Evolutionary conservation across 139 green algal genomes (phyloP), one percentile per base, ranked within the genome.

Genomic region (Micractinium sp.): DNA sequence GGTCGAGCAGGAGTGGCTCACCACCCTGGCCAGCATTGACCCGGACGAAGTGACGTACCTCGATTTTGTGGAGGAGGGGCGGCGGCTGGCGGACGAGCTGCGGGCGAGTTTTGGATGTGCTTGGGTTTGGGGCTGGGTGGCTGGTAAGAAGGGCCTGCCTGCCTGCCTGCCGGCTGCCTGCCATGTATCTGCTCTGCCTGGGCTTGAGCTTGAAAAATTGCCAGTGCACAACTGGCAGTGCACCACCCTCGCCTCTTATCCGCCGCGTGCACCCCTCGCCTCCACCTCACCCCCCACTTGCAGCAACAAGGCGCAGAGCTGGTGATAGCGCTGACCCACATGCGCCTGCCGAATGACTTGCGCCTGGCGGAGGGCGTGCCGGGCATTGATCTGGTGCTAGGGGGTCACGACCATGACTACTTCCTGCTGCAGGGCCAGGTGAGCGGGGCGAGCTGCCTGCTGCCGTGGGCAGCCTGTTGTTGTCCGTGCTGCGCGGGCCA

Each of bases 311-410:
- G 95, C 5, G 95, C 90, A 0, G 95, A 97, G 85, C 27, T 98
- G 29, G 89, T 97, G 31, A 86, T 98, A 1, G 96, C 96, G 27
- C 87, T 98, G 38, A 98, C 96, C 0, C 96, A 98, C 87, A 98
- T 98, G 96, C 91, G 96, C 1, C 90, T 93, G 60, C 93, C 94
- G 47, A 98, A 98, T 85, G 96, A 98, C 89, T n/a, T 92, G 20
- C 56, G 81, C 41, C 85, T 97, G 77, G 91, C 91, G 0, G 41
- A 71, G 2, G 71, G 93, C 41, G 93, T 94, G 27, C 88, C 87
- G 0, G 95, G 94, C 27, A 94, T 98, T 39, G 91, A 97, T 86
- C 56, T 96, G 9, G 90, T 98, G n/a, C 90, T 98, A 56, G 96
- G 96, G 9, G 78, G 61, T 23, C 85, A 88, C n/a, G 85, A 88